Evolutionary conservation across 768 basidiomycete species (phyloP).

Genomic region (Leccinum ochraceum): DNA sequence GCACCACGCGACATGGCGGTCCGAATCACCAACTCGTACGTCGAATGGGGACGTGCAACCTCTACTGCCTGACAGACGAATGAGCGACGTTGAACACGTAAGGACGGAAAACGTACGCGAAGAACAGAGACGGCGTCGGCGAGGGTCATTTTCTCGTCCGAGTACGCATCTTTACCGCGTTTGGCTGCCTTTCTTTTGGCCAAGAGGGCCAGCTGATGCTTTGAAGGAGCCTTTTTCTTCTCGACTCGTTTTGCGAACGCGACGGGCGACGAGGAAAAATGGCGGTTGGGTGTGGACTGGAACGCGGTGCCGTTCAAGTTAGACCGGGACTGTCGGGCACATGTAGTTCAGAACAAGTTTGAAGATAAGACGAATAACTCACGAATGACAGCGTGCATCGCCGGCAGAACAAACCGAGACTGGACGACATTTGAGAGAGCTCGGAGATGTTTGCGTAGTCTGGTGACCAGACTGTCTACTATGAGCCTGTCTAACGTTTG

Average conservation of each 20-base stretch:
- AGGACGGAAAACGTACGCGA: conserved; percentile 48
- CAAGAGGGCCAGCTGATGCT: conserved; percentile 70
- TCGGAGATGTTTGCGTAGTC: conserved; percentile 10
- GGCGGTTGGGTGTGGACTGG: conserved; percentile 8
- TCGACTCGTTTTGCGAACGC: conserved; percentile 48
- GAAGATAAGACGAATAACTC: neutral
- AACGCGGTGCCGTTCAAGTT: neutral
- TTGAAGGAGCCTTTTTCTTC: conserved; percentile 62
- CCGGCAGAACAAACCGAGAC: conserved; percentile 27
- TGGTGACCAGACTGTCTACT: too few relatives aligned
- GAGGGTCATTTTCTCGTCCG: conserved; percentile 66
- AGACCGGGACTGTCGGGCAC: conserved; percentile 7
- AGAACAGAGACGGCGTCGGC: conserved; percentile 67
- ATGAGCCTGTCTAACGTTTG: neutral
- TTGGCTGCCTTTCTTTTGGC: conserved; percentile 57
- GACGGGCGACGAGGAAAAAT: conserved; percentile 53
- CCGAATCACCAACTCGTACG: conserved; percentile 79
- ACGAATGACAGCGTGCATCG: conserved; percentile 22
- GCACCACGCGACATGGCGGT: conserved; percentile 78
- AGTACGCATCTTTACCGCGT: conserved; percentile 55
- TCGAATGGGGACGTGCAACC: conserved; percentile 71
- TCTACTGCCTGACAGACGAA: conserved; percentile 67
- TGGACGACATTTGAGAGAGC: conserved; percentile 14
- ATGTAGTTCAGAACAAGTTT: neutral
- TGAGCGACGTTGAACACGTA: conserved; percentile 7